Evolutionary conservation across 805 yeast genomes (phyloP), one percentile per base, ranked within the genome.

Genomic region (Zygoascus tannicola): DNA sequence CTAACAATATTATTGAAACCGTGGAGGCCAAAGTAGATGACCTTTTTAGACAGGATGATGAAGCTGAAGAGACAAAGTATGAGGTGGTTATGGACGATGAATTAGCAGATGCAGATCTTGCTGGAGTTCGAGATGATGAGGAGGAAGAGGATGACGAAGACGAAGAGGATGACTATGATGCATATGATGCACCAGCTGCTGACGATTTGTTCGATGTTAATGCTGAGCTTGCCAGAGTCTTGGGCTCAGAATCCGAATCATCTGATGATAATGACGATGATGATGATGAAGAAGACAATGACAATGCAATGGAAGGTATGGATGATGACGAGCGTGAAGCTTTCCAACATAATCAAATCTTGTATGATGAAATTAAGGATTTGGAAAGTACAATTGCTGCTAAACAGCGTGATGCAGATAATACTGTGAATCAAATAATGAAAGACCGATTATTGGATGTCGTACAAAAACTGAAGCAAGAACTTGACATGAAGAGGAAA

Each of bases 351-450:
- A 71, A 71, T 52, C 87, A 84, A 55, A 71, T 86, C 51, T 67
- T 92, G 44, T 77, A 76, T 48, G 97, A 90, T 62, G 97, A 88
- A 60, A 80, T 92, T 45, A 65, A 71, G 4, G 98, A 92, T 56
- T 70, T 92, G 48, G 87, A 84, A 58, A 55, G 72, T 14, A 87
- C 90, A 0, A 81, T 92, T 41, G 76, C 73, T 44, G 81, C 80
- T 54, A 88, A 90, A 56, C 77, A 76, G 59, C 70, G 71, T 38
- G 87, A 84, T 54, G 74, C 85, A 40, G 76, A 72, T 18, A 87
- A 88, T 15, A 70, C 78, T 2, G 72, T 78, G 40, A 86, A 86
- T 58, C 88, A 90, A 53, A 81, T 90, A 65, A 73, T 92, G 76
- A 78, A 81, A 57, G 83, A 81, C 62, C 80, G 97, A 65, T 84